Evolutionary conservation across 345 rosid genomes (phyloP).

Genomic region (Microcos paniculata): DNA sequence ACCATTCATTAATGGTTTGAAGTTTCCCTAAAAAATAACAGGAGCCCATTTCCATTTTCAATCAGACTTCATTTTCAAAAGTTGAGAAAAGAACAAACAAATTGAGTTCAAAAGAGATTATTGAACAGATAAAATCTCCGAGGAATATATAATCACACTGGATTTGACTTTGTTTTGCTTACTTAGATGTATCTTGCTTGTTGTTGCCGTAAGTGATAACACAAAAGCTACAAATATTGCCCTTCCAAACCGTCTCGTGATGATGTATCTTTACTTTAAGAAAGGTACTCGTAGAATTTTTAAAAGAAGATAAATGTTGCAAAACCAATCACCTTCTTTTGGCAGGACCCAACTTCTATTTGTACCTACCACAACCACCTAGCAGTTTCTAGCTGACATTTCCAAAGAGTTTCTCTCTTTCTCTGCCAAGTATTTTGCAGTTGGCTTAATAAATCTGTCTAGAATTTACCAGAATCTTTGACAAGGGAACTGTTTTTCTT

Average conservation of each 20-base stretch:
- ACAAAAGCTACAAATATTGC: not conserved
- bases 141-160: not conserved
- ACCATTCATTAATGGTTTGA: not conserved
- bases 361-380: conserved; percentile 26
- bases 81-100: not conserved
- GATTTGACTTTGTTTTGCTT: not conserved
- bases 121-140: not conserved
- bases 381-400: conserved; percentile 11
- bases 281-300: not conserved
- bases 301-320: not conserved
- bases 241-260: not conserved
- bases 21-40: not conserved
- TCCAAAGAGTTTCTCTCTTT: not conserved
- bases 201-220: not conserved
- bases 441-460: not conserved
- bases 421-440: not conserved
- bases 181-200: not conserved
- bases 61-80: not conserved
- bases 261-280: not conserved
- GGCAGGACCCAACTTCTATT: conserved; percentile 6
- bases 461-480: not conserved
- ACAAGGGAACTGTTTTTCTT: not conserved
- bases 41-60: not conserved
- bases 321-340: not conserved
- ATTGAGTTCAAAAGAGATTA: not conserved